Base-by-base conservation (phyloP, 2,329 filamentous ascomycete species). In the Mycogone perniciosa region DNA sequence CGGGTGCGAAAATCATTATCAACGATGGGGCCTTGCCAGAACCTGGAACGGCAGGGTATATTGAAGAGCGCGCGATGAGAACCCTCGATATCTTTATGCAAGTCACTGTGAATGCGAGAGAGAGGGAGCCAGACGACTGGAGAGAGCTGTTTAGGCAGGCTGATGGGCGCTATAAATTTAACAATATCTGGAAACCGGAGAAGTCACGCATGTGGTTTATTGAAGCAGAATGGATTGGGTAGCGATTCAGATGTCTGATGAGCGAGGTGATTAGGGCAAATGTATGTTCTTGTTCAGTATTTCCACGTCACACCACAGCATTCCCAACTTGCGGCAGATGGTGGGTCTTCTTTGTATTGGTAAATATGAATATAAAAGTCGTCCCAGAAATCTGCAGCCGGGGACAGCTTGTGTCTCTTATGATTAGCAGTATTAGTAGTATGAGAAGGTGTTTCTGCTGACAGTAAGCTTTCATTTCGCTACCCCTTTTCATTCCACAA, bases 11-110 rank as follows among this genome's bases (percentile, higher is more conserved):
- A 31, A 46, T 64, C 13, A 48, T 65, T 44, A 53, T 65, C 46
- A 62, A 60, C 45, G 62, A 65, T 31, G 51, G 51, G 5, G 57
- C 55, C 10, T 51, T 64, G 34, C 62, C 59, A 3, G 54, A 59
- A 46, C 57, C 57, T 7, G 52, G 53, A 8, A 54, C 52, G 30
- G 44, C 37, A 8, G 44, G 44, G 7, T 54, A 54, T 13, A 52
- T 52, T 3, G 48, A 52, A 2, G 48, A 54, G 6, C 41, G 44
- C 7, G 41, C 52, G 1, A 51, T 54, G 44, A 42, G 51, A 4
- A 53, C 51, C 5, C 38, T 53, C 5, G 51, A 54, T 29, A 20
- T 52, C 29, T 54, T 56, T 29, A 51, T 56, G 53, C 50, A 55
- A 33, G 50, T 53, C 13, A 53, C 53, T 10, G 50, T 55, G 38